phyloP scores from a whole-genome alignment of 352 stramenopile genomes.

The Phytopythium vexans region DNA sequence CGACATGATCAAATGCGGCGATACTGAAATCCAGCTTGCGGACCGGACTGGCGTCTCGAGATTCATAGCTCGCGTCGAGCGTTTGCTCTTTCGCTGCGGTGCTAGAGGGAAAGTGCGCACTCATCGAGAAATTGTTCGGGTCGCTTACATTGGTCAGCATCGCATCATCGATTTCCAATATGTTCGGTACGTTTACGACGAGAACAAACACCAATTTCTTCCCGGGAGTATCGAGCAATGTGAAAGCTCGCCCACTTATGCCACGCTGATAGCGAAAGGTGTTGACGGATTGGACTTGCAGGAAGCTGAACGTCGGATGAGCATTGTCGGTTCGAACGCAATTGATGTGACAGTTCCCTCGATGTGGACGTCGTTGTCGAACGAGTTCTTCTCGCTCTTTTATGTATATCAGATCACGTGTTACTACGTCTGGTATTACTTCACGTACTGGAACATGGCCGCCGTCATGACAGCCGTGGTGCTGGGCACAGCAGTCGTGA shows the following conservation, averaged over 20 bases:
- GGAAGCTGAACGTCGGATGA: conserved; percentile 1
- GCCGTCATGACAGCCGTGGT: conserved; percentile 27
- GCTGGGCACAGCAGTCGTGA: conserved; percentile 16
- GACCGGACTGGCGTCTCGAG: conserved; percentile 16
- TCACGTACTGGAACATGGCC: conserved; percentile 29
- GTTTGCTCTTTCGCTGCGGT: conserved; percentile 8
- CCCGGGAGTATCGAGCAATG: conserved; percentile 16
- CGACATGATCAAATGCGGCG: conserved; percentile 22
- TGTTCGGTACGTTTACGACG: conserved; percentile 28
- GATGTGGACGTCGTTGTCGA: conserved; percentile 12
- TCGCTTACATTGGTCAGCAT: conserved; percentile 8
- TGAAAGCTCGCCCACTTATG: conserved; percentile 14
- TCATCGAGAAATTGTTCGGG: conserved; percentile 10
- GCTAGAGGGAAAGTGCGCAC: background rate
- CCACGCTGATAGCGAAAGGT: background rate
- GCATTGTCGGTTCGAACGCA: conserved; percentile 15
- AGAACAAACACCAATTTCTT: conserved; percentile 15
- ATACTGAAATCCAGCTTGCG: conserved; percentile 16
- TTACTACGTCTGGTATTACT: conserved; percentile 47
- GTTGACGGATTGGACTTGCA: conserved; percentile 1
- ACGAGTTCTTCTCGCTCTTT: conserved; percentile 28
- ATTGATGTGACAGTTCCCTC: conserved; percentile 27
- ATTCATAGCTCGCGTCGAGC: conserved; percentile 18
- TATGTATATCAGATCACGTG: conserved; percentile 36
- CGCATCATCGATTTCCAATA: conserved; percentile 30